These are phyloP conservation scores for Pterocarpus macrocarpus DNA, from an alignment of 306 rosid genomes.

Conservation along the genomic window DNA sequence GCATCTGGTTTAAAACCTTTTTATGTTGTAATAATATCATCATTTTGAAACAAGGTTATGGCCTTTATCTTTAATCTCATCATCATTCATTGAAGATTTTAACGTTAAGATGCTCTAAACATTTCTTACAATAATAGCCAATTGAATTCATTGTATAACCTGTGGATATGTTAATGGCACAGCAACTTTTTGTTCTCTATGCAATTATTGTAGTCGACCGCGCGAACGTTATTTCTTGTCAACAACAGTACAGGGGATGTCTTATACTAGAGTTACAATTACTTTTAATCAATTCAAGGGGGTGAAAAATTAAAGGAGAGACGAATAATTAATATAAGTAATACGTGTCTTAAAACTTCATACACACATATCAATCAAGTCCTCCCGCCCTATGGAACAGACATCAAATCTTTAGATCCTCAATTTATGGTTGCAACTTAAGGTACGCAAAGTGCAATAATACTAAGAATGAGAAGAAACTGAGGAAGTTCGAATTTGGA, in stretches of 20 bases:
- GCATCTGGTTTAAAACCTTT: neutral
- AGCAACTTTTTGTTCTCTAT: constrained; percentile 27
- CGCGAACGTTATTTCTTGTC: constrained; percentile 32
- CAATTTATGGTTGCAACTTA: constrained; percentile 34
- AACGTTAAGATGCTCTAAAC: neutral
- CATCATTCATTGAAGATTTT: neutral
- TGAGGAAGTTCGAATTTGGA: constrained; percentile 40
- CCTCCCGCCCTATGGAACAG: neutral
- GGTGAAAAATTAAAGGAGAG: constrained; percentile 23
- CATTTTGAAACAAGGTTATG: too few relatives aligned
- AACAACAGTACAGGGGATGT: constrained; percentile 19
- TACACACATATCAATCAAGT: constrained; percentile 33
- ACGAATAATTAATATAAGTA: neutral
- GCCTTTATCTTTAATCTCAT: neutral
- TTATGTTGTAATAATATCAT: neutral
- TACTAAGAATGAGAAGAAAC: constrained; percentile 45
- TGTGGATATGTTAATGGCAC: neutral
- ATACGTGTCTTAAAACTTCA: neutral
- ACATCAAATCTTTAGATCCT: constrained; percentile 42
- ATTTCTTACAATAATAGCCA: neutral
- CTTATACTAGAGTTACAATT: constrained; percentile 9
- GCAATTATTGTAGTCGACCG: constrained; percentile 40
- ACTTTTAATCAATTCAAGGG: constrained; percentile 9
- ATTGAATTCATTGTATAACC: neutral
- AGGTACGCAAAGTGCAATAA: constrained; percentile 22